phyloP scores from a whole-genome alignment of 495 filamentous ascomycete genomes.

The Ascodesmis nigricans region DNA sequence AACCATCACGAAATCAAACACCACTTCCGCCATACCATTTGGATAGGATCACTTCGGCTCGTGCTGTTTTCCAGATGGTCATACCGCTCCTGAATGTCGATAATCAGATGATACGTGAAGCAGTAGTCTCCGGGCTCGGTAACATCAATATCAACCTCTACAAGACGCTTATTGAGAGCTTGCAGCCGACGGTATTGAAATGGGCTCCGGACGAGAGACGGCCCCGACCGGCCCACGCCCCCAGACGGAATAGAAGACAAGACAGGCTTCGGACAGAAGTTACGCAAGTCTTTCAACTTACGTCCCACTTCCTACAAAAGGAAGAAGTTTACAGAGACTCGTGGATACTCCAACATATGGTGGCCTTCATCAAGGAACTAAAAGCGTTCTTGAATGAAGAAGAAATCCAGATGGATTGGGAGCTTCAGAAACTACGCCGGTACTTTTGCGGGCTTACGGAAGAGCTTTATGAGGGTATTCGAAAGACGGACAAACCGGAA shows the following conservation, averaged over 20 bases:
- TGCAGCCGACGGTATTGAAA: slow-evolving; percentile 52
- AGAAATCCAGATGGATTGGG: slow-evolving; percentile 89
- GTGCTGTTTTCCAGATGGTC: slow-evolving; percentile 69
- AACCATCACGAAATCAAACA: slow-evolving; percentile 42
- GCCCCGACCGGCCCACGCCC: slow-evolving; percentile 46
- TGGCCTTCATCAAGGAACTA: slow-evolving; percentile 73
- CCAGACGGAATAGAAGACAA: slow-evolving; percentile 51
- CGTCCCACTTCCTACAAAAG: slow-evolving; percentile 69
- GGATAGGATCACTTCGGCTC: slow-evolving; percentile 72
- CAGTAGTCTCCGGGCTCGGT: slow-evolving; percentile 77
- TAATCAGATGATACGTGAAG: slow-evolving; percentile 56
- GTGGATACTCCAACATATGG: slow-evolving; percentile 77
- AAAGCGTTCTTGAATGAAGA: slow-evolving; percentile 83
- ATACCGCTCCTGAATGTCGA: slow-evolving; percentile 66
- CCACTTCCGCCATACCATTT: slow-evolving; percentile 34
- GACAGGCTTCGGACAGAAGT: slow-evolving; percentile 81
- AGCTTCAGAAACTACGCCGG: slow-evolving; percentile 73
- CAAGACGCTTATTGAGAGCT: slow-evolving; percentile 67
- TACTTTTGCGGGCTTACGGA: slow-evolving; percentile 91
- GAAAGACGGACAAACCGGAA: slow-evolving; percentile 54
- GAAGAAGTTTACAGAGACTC: slow-evolving; percentile 67
- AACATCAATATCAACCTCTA: slow-evolving; percentile 95
- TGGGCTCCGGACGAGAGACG: slow-evolving; percentile 18
- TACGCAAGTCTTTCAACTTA: slow-evolving; percentile 84
- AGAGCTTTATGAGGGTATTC: slow-evolving; percentile 76